Evolutionary conservation across 225 moss, liverwort and hornwort species (phyloP), one percentile per base, ranked within the genome.

Genomic region (Pseudisothecium myosuroides): DNA sequence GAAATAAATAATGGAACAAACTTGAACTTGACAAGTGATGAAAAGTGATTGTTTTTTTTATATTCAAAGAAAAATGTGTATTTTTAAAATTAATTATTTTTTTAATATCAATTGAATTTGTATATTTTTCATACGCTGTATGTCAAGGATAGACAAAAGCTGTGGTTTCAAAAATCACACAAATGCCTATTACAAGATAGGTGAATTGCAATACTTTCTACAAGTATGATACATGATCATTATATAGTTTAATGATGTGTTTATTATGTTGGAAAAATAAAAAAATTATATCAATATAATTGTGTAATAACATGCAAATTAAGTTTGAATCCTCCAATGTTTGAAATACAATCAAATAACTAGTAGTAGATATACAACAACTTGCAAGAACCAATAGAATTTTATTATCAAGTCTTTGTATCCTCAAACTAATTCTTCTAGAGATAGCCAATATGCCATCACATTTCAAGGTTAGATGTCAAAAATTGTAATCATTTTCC

Each of bases 121-220:
- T 0, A 49, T 32, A 20, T 29, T 31, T 71, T 49, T 11, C 1
- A 49, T 1, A 19, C 10, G 11, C 4, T 7, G 18, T 31, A 47
- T 47, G 2, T 49, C 2, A 47, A 74, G 1, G 49, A 18, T 2
- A 18, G 1, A 11, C 0, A 1, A 11, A 49, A 19, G 11, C 6
- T 47, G 3, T 45, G 0, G 10, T 43, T 72, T 43, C 6, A 17
- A 17, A 73, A 74, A 31, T 18, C 1, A 6, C 2, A 74, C 6
- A 11, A 74, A 29, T 74, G 17, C 29, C 29, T 29, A 45, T 47
- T 29, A 11, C 2, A 47, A 31, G 29, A 74, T 47, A 18, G 29
- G 2, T 47, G 31, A 47, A 18, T 74, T 18, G 6, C 2, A 47
- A 47, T 17, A 74, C 0, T 47, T 47, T 74, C 11, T 11, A 18